phyloP scores from a whole-genome alignment of 2,329 filamentous ascomycete species.

The Pestalotiopsis sp. region DNA sequence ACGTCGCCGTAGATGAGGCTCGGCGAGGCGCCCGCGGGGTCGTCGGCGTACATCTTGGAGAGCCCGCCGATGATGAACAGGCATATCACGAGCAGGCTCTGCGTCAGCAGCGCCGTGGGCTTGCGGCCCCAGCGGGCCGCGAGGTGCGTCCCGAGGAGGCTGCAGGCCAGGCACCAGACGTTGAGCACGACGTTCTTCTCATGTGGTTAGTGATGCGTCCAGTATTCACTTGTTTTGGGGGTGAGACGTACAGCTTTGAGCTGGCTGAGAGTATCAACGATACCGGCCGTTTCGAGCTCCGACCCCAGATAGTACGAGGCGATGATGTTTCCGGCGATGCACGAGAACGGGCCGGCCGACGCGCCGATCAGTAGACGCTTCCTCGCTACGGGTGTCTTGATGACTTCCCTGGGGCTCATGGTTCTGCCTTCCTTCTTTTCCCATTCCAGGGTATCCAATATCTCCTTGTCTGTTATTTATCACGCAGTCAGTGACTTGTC shows the following conservation, averaged over 20 bases:
- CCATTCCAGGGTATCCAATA: slow-evolving; percentile 44
- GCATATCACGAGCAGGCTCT: slow-evolving; percentile 40
- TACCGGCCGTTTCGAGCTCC: slow-evolving; percentile 43
- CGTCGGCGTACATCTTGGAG: slow-evolving; percentile 41
- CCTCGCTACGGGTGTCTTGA: slow-evolving; percentile 37
- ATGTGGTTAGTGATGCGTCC: not conserved
- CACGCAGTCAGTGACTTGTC: not conserved
- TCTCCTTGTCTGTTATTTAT: slow-evolving; percentile 36
- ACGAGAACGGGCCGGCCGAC: slow-evolving; percentile 36
- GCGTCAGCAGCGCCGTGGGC: slow-evolving; percentile 41
- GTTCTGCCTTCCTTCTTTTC: slow-evolving; percentile 43
- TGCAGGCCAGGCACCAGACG: slow-evolving; percentile 47
- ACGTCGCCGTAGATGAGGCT: slow-evolving; percentile 31
- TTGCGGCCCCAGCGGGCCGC: slow-evolving; percentile 46
- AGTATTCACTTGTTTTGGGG: not conserved
- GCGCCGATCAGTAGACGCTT: slow-evolving; percentile 42
- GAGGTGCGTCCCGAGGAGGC: slow-evolving; percentile 45
- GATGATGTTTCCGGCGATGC: slow-evolving; percentile 41
- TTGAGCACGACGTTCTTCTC: slow-evolving; percentile 53
- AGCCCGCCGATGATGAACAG: slow-evolving; percentile 55
- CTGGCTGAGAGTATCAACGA: slow-evolving; percentile 38
- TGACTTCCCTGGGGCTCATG: slow-evolving; percentile 39
- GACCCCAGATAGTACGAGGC: slow-evolving; percentile 41
- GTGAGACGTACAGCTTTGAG: slow-evolving; percentile 33
- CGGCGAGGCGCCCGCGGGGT: slow-evolving; percentile 27